Evolutionary conservation across 2,329 filamentous ascomycete species (phyloP).

Genomic region (Scedosporium dehoogii): DNA sequence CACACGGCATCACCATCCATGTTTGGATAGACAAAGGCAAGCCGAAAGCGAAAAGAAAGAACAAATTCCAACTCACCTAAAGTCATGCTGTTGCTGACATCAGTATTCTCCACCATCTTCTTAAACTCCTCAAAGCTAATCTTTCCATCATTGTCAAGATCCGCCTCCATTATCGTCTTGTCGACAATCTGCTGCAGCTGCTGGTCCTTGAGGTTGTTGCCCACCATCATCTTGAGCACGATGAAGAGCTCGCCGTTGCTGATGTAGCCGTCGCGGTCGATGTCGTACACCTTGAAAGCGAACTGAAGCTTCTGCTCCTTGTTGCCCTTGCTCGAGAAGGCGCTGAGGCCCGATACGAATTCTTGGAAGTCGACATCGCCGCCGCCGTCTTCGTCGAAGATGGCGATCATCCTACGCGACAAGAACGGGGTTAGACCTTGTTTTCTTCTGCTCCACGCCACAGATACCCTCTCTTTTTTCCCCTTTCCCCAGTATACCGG

Average conservation of each 20-base stretch:
- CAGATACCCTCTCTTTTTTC: neutral
- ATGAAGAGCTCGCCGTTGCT: conserved; percentile 99
- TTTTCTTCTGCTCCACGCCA: neutral
- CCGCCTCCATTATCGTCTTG: conserved; percentile 99
- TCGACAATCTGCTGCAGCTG: conserved; percentile 99
- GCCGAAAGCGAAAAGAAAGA: neutral
- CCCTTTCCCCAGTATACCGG: neutral
- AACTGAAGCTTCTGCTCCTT: conserved; percentile 98
- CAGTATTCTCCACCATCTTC: conserved; percentile 96
- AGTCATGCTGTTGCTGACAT: conserved; percentile 67
- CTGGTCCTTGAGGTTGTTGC: conserved; percentile 97
- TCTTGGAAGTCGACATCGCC: conserved; percentile 98
- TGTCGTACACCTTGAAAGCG: conserved; percentile 99
- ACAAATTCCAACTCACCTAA: conserved; percentile 38
- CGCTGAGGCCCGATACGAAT: conserved; percentile 89
- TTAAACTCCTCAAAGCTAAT: conserved; percentile 99
- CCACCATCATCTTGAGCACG: conserved; percentile 99
- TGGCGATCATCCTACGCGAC: conserved; percentile 78
- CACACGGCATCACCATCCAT: no score
- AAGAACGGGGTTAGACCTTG: neutral
- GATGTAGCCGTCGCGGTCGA: conserved; percentile 96
- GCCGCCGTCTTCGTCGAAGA: conserved; percentile 97
- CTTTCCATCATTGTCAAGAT: conserved; percentile 90
- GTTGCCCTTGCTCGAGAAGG: conserved; percentile 96
- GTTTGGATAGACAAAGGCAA: neutral